Evolutionary conservation across 768 basidiomycete genomes (phyloP), one percentile per base, ranked within the genome.

Genomic region (Daedalea quercina): DNA sequence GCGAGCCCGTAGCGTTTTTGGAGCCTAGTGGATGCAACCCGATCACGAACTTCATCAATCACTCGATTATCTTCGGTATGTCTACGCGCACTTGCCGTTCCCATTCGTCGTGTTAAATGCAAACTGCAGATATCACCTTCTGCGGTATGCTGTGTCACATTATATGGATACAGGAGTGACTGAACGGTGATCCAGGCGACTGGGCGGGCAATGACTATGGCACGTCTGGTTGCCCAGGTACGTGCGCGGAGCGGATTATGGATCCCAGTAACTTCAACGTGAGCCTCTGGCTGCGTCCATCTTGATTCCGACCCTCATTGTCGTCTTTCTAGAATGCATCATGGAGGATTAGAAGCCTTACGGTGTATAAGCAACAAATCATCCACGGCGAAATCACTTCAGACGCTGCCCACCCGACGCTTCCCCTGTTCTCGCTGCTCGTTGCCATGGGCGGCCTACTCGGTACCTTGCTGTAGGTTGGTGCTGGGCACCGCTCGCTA

Each of bases 191-290:
- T 56, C 12, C 46, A 87, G 85, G 84, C 59, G 87, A 89, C 67
- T 90, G 88, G 89, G 89, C 89, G 15, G 88, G 87, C 24, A 88
- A 89, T 64, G 82, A 85, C 3, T 90, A 90, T 60, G 76, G 79
- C 3, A 85, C 85, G 9, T 82, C 78, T 1, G 77, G 77, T 19
- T 90, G 89, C 58, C 86, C 88, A 4, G 89, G 87, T 37, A 84
- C 85, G 26, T 91, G 89, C 60, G 62, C 74, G 19, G 75, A 77
- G 11, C 73, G 73, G 52, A 64, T 90, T 34, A 80, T 76, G 75
- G 73, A 88, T 62, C 87, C 89, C 1, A 62, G 63, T 2, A 90
- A 89, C 64, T 90, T 90, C 59, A 81, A 76, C 62, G 88, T 83
- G 68, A 47, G 82, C 67, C 22, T 42, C 15, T 22, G 43, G n/a